phyloP scores from a whole-genome alignment of 495 filamentous ascomycete genomes.

The Annulohypoxylon bovei region DNA sequence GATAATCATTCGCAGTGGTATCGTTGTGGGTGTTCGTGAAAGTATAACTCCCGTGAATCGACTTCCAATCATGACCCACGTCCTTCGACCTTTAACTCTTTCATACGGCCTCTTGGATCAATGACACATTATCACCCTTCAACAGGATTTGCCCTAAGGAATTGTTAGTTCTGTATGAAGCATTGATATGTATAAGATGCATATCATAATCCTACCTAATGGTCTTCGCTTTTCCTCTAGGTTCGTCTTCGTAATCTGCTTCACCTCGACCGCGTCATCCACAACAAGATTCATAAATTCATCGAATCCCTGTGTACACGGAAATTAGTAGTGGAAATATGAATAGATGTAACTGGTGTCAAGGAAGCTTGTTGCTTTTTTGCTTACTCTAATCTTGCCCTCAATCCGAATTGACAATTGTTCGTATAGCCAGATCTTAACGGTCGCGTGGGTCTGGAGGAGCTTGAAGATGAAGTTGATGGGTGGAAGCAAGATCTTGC shows the following conservation, averaged over 20 bases:
- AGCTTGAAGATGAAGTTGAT: constrained; percentile 99
- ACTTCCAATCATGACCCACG: constrained; percentile 2
- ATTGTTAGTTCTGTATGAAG: constrained; percentile 42
- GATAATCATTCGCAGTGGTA: constrained; percentile 19
- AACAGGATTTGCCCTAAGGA: constrained; percentile 88
- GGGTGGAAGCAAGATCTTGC: constrained; percentile 92
- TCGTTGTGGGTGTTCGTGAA: background rate
- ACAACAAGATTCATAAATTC: constrained; percentile 99
- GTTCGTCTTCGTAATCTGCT: constrained; percentile 81
- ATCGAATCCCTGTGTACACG: constrained; percentile 77
- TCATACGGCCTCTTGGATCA: constrained; percentile 73
- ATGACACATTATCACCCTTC: constrained; percentile 96
- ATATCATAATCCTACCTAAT: constrained; percentile 70
- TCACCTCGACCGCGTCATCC: constrained; percentile 94
- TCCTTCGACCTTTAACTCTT: constrained; percentile 3
- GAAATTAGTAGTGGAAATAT: constrained; percentile 25
- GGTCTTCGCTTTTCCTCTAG: constrained; percentile 77
- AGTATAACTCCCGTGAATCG: constrained; percentile 11
- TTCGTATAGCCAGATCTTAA: constrained; percentile 97
- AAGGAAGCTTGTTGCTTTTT: constrained; percentile 35
- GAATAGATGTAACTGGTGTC: constrained; percentile 2
- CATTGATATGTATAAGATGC: no score
- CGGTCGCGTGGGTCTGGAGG: constrained; percentile 80
- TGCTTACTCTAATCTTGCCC: constrained; percentile 86
- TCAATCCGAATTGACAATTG: constrained; percentile 93